Evolutionary conservation across 176 grass and related monocot species (phyloP), one percentile per base, ranked within the genome.

Genomic region (Ensete glaucum): DNA sequence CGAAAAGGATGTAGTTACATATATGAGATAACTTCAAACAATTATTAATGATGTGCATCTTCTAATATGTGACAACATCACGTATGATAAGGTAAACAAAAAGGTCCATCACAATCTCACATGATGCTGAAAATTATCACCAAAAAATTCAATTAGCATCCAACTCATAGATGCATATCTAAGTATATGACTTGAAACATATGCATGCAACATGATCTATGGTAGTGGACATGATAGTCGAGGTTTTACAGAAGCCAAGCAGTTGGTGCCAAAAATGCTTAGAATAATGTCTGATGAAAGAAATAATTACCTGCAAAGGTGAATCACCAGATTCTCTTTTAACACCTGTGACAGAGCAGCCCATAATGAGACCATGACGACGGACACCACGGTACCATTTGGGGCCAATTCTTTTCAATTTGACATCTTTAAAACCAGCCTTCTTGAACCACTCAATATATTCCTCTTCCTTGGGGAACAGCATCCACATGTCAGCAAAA

Each of bases 401-500:
- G 14, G 96, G 96, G 58, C 96, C 96, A 25, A 99, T 99, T 50
- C 91, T 93, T 66, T 99, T 99, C 0, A 99, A 67, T 51, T 91
- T 89, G 25, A 99, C 86, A 64, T 99, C 96, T 79, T 89, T 83
- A 78, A 99, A 99, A 43, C 96, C 96, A 3, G 96, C 96, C 81
- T 84, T 87, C 22, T 79, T 83, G 82, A 99, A 99, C 96, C 96
- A 99, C 15, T 99, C 91, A 0, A 99, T 89, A 55, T 99, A 99
- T 82, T 99, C 95, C 66, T 99, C 95, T 78, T 99, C 95, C 81
- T 91, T 91, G 10, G 96, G 96, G 8, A 99, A 95, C 50, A 99
- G 82, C 96, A 99, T 99, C 96, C 96, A 99, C 96, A 99, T 84
- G 58, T 99, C 96, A 2, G 96, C 86, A 3, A 95, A 99, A 74